Evolutionary conservation across 1,284 basidiomycete genomes (phyloP), one percentile per base, ranked within the genome.

Genomic region (Rhodotorula sp.): DNA sequence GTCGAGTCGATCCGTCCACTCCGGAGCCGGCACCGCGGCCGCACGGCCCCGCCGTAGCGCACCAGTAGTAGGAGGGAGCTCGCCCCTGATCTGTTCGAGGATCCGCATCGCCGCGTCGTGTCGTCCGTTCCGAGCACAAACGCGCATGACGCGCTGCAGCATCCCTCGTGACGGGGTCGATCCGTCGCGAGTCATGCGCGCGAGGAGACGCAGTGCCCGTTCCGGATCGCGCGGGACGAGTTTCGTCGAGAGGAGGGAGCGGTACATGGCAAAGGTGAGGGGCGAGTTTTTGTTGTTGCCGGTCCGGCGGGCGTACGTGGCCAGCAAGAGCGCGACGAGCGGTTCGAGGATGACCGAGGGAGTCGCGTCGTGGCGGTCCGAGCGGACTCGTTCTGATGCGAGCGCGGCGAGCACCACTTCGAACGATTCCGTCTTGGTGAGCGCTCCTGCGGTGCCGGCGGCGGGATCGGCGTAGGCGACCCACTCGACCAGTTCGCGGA

Each of bases 401-500:
- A 75, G 71, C 19, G 69, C 70, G 43, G 60, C 26, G 47, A 75
- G 63, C 49, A 70, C 49, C 10, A 58, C 57, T 15, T 58, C 67
- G 59, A 71, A 75, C 5, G 66, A 67, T 8, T 38, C 28, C 31
- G 66, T 19, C 19, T 47, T 38, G 3, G 56, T n/a, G 38, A 62
- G 28, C 6, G 60, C 56, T 26, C 38, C 38, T 38, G 52, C 15
- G 16, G 54, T 15, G 14, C 19, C 43, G 16, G 26, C n/a, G 14
- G 38, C n/a, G 14, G 28, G 52, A 31, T 23, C n/a, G 26, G 62
- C 60, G 58, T 49, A 61, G 16, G 64, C 67, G 21, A 74, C 28
- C 65, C 64, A 74, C 23, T 73, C 68, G 67, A 76, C 55, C 18
- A 54, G 59, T 55, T 76, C 75, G n/a, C 72, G 66, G 14, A 68